phyloP scores from a whole-genome alignment of 768 basidiomycete species.

The Lepiota subincarnata region DNA sequence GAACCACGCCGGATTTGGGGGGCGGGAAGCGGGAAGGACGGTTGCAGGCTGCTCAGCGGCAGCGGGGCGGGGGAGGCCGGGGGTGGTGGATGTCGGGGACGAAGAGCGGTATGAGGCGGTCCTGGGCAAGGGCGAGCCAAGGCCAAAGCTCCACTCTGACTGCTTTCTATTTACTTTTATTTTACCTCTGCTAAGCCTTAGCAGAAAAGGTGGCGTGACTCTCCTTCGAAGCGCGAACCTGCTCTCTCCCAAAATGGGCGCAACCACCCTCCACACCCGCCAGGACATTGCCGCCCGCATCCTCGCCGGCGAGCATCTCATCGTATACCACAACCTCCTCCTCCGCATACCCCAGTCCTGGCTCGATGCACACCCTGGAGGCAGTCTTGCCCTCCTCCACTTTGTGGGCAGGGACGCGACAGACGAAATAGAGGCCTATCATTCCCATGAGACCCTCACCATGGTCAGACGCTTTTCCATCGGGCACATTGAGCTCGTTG shows the following conservation, averaged over 20 bases:
- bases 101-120: background rate
- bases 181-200: conserved; percentile 7
- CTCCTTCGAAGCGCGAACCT: conserved; percentile 3
- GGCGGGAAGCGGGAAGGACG: too few species aligned
- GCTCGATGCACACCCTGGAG: conserved; percentile 89
- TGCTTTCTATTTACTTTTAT: background rate
- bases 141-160: background rate
- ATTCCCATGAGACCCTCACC: conserved; percentile 53
- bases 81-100: background rate
- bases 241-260: conserved; percentile 20
- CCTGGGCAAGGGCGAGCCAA: background rate
- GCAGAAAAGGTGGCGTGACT: conserved; percentile 6
- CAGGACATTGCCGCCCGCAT: conserved; percentile 66
- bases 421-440: conserved; percentile 93
- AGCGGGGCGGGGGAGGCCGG: too few species aligned
- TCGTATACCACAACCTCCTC: conserved; percentile 66
- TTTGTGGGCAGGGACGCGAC: conserved; percentile 94
- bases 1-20: too few species aligned
- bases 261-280: conserved; percentile 28
- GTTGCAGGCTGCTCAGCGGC: background rate
- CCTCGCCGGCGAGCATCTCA: conserved; percentile 67
- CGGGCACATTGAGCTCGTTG: conserved; percentile 60
- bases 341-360: conserved; percentile 67
- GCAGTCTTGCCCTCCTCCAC: conserved; percentile 83
- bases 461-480: conserved; percentile 63